These are phyloP conservation scores for Xylaria longipes DNA, from an alignment of 495 filamentous ascomycete species.

Conservation along the genomic window DNA sequence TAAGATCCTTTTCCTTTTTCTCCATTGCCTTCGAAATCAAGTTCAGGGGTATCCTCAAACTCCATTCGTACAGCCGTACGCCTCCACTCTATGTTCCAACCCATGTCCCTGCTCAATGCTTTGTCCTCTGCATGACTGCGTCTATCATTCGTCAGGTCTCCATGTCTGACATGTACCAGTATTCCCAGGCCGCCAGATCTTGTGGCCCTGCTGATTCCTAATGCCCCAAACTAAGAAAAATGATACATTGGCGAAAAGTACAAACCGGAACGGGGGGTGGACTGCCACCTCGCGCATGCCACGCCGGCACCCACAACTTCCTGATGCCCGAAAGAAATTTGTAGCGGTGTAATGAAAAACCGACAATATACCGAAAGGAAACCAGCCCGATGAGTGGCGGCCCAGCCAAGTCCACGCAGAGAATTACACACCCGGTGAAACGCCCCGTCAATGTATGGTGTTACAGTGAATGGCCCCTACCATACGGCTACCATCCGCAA, in stretches of 20 bases:
- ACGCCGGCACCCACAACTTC: conserved; percentile 21
- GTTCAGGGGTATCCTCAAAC: conserved; percentile 41
- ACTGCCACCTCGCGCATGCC: conserved; percentile 23
- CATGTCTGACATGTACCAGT: conserved; percentile 25
- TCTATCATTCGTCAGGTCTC: conserved; percentile 29
- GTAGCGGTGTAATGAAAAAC: conserved; percentile 23
- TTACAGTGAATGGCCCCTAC: conserved; percentile 18
- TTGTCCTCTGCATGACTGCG: conserved; percentile 29
- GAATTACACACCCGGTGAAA: conserved; percentile 24
- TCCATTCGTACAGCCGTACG: conserved; percentile 42
- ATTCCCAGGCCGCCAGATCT: conserved; percentile 16
- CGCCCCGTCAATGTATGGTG: conserved; percentile 25
- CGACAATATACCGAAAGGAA: conserved; percentile 13
- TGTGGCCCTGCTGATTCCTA: conserved; percentile 27
- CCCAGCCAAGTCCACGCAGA: conserved; percentile 23
- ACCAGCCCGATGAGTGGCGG: conserved; percentile 25
- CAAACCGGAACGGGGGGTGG: conserved; percentile 16
- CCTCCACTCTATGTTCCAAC: conserved; percentile 32
- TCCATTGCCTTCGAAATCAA: conserved; percentile 29
- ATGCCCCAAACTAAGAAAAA: conserved; percentile 21
- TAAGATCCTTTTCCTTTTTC: conserved; percentile 35
- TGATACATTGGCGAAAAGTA: conserved; percentile 27
- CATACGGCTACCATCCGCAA: conserved; percentile 3
- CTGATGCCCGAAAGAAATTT: conserved; percentile 24
- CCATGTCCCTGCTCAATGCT: conserved; percentile 33